Conservation (phyloP, 805 yeast species). For the Yamadazyma ubonensis region DNA sequence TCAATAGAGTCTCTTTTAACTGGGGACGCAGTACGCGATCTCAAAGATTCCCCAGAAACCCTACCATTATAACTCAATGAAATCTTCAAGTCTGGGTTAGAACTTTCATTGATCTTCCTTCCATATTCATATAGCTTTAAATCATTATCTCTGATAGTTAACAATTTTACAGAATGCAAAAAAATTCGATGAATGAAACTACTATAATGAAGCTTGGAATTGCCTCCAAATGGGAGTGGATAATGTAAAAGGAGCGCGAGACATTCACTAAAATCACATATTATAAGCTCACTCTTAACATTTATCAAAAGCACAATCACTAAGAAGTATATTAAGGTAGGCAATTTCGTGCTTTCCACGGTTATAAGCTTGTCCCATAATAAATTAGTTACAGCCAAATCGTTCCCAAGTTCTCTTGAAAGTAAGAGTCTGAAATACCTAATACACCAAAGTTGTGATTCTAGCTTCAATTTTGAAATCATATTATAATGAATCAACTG, state of each 20-base stretch:
- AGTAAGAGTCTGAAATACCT: conserved; percentile 48
- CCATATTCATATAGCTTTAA: conserved; percentile 42
- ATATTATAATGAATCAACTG: conserved; percentile 46
- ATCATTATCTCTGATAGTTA: conserved; percentile 33
- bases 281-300: conserved; percentile 42
- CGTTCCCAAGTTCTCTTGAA: conserved; percentile 47
- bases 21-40: conserved; percentile 13
- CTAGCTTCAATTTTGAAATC: conserved; percentile 43
- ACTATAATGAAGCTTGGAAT: conserved; percentile 11
- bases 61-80: conserved; percentile 26
- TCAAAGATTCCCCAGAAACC: conserved; percentile 21
- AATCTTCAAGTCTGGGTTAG: conserved; percentile 37
- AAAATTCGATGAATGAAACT: conserved; percentile 28
- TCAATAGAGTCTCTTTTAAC: neutral
- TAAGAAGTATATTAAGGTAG: conserved; percentile 41
- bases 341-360: conserved; percentile 21
- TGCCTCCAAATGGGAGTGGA: conserved; percentile 31
- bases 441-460: conserved; percentile 55
- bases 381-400: conserved; percentile 30
- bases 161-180: conserved; percentile 35
- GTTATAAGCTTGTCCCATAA: conserved; percentile 53
- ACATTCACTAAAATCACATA: conserved; percentile 53
- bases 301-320: conserved; percentile 44
- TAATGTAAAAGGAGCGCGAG: conserved; percentile 50
- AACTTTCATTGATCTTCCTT: conserved; percentile 36